Conservation (phyloP, 139 green algal species). For the Limnomonas spitsbergensis region DNA sequence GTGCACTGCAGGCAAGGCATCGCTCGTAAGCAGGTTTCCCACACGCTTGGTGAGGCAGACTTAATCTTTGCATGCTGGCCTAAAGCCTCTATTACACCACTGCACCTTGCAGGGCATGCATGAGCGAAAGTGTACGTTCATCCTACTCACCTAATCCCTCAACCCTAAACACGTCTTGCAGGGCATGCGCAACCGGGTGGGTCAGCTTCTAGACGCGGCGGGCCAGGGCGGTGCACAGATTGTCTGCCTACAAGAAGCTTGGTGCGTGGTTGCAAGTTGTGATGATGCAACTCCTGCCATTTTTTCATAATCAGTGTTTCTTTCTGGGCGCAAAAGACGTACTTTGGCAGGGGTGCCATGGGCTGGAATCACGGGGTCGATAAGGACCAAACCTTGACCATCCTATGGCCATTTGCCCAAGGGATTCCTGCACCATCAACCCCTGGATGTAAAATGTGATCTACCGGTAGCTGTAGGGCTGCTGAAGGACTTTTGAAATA, state of each 20-base stretch:
- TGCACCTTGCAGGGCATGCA: too few species aligned
- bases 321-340: too few species aligned
- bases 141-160: too few species aligned
- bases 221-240: slow-evolving; percentile 80
- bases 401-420: not conserved
- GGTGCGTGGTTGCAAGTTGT: slow-evolving; percentile 33
- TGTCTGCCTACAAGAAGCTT: slow-evolving; percentile 92
- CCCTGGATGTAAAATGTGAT: too few species aligned
- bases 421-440: not conserved
- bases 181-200: slow-evolving; percentile 64
- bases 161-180: slow-evolving; percentile 30
- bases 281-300: not conserved
- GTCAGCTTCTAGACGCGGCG: slow-evolving; percentile 68
- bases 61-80: too few species aligned
- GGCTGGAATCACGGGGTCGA: not conserved
- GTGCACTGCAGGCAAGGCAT: too few species aligned
- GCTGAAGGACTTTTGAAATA: too few species aligned
- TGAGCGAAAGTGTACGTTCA: too few species aligned
- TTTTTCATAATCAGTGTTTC: not conserved
- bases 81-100: not conserved
- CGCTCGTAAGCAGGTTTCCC: too few species aligned
- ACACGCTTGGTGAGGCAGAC: too few species aligned
- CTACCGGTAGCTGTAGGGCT: too few species aligned
- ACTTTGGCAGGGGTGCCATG: too few species aligned
- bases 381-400: not conserved